Conservation (phyloP, 2,329 filamentous ascomycete genomes). For the Alternaria infectoria region DNA sequence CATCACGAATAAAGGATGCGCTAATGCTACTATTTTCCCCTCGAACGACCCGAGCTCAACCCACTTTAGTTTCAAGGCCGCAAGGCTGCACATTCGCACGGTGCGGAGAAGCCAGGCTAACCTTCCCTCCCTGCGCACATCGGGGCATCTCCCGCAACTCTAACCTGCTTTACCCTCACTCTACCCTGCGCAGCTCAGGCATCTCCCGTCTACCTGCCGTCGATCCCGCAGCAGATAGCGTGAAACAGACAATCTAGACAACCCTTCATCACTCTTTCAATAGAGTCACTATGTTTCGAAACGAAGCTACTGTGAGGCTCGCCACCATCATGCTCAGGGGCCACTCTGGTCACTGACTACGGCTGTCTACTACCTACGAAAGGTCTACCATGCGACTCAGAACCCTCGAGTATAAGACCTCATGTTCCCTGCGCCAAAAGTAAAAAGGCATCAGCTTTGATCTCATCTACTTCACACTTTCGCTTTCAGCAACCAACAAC, state of each 20-base stretch:
- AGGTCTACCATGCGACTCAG: neutral
- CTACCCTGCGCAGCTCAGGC: neutral
- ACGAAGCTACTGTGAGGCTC: neutral
- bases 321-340: neutral
- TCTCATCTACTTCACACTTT: conserved; percentile 5
- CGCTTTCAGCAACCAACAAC: conserved; percentile 1
- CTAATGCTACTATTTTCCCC: neutral
- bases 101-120: neutral
- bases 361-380: neutral
- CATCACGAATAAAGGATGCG: neutral
- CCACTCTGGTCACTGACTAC: neutral
- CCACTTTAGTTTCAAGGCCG: neutral
- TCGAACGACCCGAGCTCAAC: neutral
- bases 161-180: neutral
- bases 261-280: conserved; percentile 1
- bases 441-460: conserved; percentile 8
- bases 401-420: conserved; percentile 9
- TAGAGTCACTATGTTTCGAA: conserved; percentile 9
- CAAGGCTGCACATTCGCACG: neutral
- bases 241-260: conserved; percentile 1
- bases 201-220: neutral
- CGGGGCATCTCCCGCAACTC: neutral
- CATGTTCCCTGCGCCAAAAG: neutral
- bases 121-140: neutral
- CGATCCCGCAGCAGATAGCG: conserved; percentile 2